Evolutionary conservation across 2,329 filamentous ascomycete genomes (phyloP).

Genomic region (Neonectria coccinea): DNA sequence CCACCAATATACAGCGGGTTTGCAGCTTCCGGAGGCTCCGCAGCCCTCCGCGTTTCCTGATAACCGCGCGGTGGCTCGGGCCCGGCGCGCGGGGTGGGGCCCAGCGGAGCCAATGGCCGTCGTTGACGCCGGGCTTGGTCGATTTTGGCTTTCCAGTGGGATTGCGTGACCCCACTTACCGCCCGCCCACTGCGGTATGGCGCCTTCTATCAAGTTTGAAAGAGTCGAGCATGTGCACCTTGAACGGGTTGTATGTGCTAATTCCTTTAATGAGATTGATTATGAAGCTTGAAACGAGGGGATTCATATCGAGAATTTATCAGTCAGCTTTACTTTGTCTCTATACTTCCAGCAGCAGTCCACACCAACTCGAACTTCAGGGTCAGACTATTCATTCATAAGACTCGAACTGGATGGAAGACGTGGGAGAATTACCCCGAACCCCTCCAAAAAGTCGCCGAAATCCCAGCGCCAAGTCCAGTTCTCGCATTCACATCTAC

Average conservation of each 20-base stretch:
- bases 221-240: background rate
- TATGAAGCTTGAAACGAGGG: background rate
- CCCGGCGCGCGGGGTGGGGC: slow-evolving; percentile 13
- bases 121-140: slow-evolving; percentile 24
- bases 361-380: background rate
- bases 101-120: slow-evolving; percentile 22
- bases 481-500: background rate
- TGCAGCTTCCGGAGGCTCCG: no score
- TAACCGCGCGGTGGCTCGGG: slow-evolving; percentile 24
- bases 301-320: background rate
- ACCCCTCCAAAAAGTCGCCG: background rate
- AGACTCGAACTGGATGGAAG: background rate
- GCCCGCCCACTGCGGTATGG: background rate
- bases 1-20: no score
- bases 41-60: background rate
- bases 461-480: background rate
- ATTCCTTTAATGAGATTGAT: background rate
- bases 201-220: background rate
- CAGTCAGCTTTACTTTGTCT: background rate
- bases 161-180: slow-evolving; percentile 4
- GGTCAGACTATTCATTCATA: background rate
- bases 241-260: background rate
- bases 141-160: background rate
- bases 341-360: background rate
- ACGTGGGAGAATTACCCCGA: slow-evolving; percentile 3